phyloP scores from a whole-genome alignment of 352 stramenopile genomes.

The Globisporangium takayamanum region DNA sequence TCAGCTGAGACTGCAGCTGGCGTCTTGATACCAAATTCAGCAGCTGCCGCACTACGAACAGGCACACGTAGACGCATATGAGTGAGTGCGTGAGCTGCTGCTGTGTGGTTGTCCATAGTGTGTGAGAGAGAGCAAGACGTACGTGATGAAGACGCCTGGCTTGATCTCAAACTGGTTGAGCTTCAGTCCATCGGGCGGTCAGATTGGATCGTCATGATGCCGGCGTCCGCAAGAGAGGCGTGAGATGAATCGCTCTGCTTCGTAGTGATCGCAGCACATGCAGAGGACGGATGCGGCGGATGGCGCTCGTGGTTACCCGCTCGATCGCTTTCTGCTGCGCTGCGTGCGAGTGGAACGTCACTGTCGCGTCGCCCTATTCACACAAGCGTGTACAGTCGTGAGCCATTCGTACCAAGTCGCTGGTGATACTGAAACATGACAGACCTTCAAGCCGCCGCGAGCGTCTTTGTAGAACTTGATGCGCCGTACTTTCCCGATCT shows the following conservation, averaged over 20 bases:
- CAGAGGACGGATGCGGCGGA: neutral
- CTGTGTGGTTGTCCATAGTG: neutral
- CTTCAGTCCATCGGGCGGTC: slow-evolving; percentile 16
- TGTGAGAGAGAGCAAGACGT: slow-evolving; percentile 4
- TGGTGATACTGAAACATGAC: neutral
- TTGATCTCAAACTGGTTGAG: slow-evolving; percentile 82
- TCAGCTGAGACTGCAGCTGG: neutral
- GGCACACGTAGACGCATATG: neutral
- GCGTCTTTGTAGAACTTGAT: slow-evolving; percentile 87
- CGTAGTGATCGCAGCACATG: neutral
- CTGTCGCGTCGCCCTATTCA: slow-evolving; percentile 66
- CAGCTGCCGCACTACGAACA: slow-evolving; percentile 31
- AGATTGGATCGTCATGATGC: too few species aligned
- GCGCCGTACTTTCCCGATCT: slow-evolving; percentile 75
- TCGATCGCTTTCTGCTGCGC: slow-evolving; percentile 68
- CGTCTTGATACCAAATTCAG: slow-evolving; percentile 39
- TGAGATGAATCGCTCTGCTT: slow-evolving; percentile 15
- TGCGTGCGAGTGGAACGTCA: slow-evolving; percentile 69
- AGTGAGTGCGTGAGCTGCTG: neutral
- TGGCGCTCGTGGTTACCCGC: slow-evolving; percentile 26
- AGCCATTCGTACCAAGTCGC: neutral
- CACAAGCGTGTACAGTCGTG: neutral
- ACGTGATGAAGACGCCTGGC: slow-evolving; percentile 79
- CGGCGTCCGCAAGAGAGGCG: slow-evolving; percentile 17
- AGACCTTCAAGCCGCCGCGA: slow-evolving; percentile 64